Evolutionary conservation across 352 stramenopile genomes (phyloP).

Genomic region (Phytophthora tentaculata): DNA sequence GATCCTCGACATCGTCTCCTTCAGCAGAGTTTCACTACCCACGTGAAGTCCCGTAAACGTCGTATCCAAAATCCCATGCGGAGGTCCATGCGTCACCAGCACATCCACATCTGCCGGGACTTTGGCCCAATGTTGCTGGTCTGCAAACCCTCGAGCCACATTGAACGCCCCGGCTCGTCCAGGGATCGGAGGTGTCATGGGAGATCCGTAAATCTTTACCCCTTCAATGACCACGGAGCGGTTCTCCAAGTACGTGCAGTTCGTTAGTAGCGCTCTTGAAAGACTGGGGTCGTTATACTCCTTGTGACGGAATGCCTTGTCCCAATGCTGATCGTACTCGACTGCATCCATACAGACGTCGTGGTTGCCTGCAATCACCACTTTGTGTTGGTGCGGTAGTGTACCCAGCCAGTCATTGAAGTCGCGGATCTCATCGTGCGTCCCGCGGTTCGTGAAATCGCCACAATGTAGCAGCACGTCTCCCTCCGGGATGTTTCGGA

Average conservation of each 20-base stretch:
- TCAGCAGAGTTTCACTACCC: constrained; percentile 83
- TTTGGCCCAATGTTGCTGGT: constrained; percentile 76
- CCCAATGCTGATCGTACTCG: constrained; percentile 74
- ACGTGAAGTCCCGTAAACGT: constrained; percentile 66
- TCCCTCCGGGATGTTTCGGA: constrained; percentile 65
- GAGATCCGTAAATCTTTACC: constrained; percentile 80
- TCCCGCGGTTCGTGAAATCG: constrained; percentile 89
- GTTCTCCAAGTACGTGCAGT: constrained; percentile 83
- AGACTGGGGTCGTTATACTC: constrained; percentile 69
- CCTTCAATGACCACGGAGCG: constrained; percentile 69
- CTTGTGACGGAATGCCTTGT: constrained; percentile 57
- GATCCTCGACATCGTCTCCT: constrained; percentile 81
- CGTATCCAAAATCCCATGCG: constrained; percentile 85
- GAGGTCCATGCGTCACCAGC: constrained; percentile 90
- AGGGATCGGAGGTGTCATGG: constrained; percentile 77
- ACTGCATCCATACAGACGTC: constrained; percentile 77
- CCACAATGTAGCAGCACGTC: constrained; percentile 91
- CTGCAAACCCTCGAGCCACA: constrained; percentile 61
- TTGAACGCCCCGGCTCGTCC: constrained; percentile 78
- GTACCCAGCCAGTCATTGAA: constrained; percentile 83
- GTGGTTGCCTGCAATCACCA: constrained; percentile 87
- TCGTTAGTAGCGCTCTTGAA: constrained; percentile 62
- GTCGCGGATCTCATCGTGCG: constrained; percentile 69
- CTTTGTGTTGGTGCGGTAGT: constrained; percentile 77
- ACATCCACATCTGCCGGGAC: constrained; percentile 83